Evolutionary conservation across 768 basidiomycete species (phyloP).

Genomic region (Heimioporus sp.): DNA sequence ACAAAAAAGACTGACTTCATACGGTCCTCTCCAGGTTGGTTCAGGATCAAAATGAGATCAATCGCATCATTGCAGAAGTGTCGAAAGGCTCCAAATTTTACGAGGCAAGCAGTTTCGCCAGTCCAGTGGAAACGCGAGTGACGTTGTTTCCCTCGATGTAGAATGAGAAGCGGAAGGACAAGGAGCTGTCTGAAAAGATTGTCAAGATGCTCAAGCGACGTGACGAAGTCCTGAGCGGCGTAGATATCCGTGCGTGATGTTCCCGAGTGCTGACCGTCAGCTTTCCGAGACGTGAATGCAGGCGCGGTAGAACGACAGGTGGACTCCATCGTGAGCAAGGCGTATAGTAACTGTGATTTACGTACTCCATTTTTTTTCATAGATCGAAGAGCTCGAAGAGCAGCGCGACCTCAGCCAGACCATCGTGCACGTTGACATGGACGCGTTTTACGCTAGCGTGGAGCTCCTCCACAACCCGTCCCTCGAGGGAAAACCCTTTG

Average conservation of each 20-base stretch:
- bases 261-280: neutral
- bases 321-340: conserved; percentile 64
- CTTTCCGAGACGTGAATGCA: conserved; percentile 19
- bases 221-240: conserved; percentile 54
- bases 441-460: conserved; percentile 87
- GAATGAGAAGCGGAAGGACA: conserved; percentile 91
- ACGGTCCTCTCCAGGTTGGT: conserved; percentile 47
- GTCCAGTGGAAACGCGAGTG: neutral
- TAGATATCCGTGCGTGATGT: conserved; percentile 51
- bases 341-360: neutral
- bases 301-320: conserved; percentile 61
- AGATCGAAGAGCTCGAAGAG: conserved; percentile 69
- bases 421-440: conserved; percentile 96
- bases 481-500: conserved; percentile 72
- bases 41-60: conserved; percentile 80
- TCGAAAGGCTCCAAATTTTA: conserved; percentile 95
- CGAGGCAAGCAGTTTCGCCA: conserved; percentile 47
- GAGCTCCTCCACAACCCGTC: conserved; percentile 65
- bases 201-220: conserved; percentile 61
- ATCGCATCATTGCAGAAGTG: conserved; percentile 84
- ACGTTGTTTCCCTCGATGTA: conserved; percentile 24
- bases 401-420: conserved; percentile 76
- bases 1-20: conserved; percentile 9
- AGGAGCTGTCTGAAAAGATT: conserved; percentile 78
- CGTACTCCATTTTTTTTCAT: neutral